These are phyloP conservation scores for Iberis pinnata DNA, from an alignment of 345 rosid species.

Conservation along the genomic window DNA sequence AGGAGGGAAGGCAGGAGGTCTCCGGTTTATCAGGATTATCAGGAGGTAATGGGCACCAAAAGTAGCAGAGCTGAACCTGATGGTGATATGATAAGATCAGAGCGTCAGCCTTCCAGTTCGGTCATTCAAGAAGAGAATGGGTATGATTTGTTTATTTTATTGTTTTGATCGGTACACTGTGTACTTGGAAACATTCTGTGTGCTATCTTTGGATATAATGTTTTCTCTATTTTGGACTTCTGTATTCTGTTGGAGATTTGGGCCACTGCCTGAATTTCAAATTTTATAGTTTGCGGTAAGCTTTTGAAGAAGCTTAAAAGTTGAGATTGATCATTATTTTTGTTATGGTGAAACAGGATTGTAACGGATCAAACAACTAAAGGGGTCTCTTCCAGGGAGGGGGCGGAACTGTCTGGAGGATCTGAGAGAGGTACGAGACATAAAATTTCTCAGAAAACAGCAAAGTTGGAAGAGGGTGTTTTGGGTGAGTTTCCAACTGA, in stretches of 20 bases:
- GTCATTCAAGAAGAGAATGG: constrained; percentile 61
- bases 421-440: constrained; percentile 56
- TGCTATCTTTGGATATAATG: neutral
- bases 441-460: constrained; percentile 48
- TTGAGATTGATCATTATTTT: constrained; percentile 9
- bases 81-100: constrained; percentile 59
- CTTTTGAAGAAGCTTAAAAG: neutral
- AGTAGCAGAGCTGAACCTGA: constrained; percentile 54
- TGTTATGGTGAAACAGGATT: constrained; percentile 41
- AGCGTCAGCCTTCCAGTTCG: constrained; percentile 51
- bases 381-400: constrained; percentile 50
- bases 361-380: constrained; percentile 46
- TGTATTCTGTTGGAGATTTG: neutral
- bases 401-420: constrained; percentile 41
- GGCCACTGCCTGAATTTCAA: neutral
- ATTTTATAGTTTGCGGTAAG: neutral
- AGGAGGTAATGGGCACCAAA: constrained; percentile 33
- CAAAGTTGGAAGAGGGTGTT: constrained; percentile 58
- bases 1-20: constrained; percentile 63
- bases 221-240: neutral
- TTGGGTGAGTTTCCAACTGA: constrained; percentile 54
- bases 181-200: neutral
- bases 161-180: neutral
- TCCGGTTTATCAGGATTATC: constrained; percentile 30
- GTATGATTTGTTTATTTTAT: constrained; percentile 30